These are phyloP conservation scores for Lachnellula arida DNA, from an alignment of 2,329 filamentous ascomycete genomes.

Conservation along the genomic window DNA sequence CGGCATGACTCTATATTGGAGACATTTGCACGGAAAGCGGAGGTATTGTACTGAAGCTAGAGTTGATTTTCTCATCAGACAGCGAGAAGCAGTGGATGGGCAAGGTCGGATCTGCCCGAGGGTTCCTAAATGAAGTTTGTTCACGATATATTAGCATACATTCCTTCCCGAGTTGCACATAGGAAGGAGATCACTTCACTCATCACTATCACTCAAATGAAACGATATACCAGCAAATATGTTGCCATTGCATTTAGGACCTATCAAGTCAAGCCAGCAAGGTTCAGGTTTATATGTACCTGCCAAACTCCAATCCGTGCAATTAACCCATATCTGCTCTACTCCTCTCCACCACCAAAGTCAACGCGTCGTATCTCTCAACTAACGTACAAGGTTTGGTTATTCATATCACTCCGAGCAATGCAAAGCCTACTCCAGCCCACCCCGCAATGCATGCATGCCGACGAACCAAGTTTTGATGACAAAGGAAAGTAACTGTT, in stretches of 20 bases:
- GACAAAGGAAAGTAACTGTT: constrained; percentile 13
- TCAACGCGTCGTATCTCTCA: background rate
- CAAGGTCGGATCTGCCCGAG: no score
- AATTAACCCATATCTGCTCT: background rate
- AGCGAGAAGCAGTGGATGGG: no score
- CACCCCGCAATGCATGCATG: background rate
- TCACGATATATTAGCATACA: no score
- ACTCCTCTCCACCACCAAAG: background rate
- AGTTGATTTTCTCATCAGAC: no score
- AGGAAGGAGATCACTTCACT: background rate
- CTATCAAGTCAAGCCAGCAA: background rate
- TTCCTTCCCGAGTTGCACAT: no score
- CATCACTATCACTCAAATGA: no score
- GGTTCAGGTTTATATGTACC: background rate
- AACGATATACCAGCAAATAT: background rate
- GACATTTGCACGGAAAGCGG: no score
- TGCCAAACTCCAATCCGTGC: background rate
- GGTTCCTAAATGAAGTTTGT: no score
- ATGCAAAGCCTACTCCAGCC: background rate
- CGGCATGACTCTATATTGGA: no score
- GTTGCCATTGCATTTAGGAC: background rate
- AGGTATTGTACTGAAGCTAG: no score
- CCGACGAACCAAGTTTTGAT: constrained; percentile 1
- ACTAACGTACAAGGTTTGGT: background rate
- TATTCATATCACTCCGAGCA: background rate